A percentile compares a stretch with the other conserved stretches of the same genome.
These are phyloP conservation scores for Pichia ethanolica DNA, from an alignment of 805 yeast genomes.

Conservation along the genomic window DNA sequence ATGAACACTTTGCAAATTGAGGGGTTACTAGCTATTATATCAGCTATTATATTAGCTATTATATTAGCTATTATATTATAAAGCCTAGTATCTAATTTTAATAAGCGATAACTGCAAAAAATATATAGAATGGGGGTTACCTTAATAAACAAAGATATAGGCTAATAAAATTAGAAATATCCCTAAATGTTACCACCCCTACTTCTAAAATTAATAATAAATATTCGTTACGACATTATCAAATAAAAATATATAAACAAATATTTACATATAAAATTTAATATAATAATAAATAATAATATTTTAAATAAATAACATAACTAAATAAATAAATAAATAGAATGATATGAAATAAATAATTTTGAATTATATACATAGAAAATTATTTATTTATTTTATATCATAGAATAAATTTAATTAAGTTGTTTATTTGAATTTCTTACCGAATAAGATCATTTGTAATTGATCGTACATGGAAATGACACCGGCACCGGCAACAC, in stretches of 20 bases:
- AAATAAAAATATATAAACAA: constrained; percentile 3
- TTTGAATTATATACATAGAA: neutral
- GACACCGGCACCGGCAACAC: constrained; percentile 99
- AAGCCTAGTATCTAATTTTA: too few relatives aligned
- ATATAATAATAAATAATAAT: neutral
- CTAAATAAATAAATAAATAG: neutral
- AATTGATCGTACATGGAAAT: constrained; percentile 96
- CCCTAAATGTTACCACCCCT: too few relatives aligned
- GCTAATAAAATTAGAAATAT: too few relatives aligned
- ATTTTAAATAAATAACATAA: neutral
- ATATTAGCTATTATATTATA: too few relatives aligned
- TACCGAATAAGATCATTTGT: constrained; percentile 91
- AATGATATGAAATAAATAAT: neutral
- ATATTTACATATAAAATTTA: neutral
- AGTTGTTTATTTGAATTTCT: constrained; percentile 68
- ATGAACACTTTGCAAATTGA: too few relatives aligned
- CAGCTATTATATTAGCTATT: too few relatives aligned
- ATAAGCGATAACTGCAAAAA: too few relatives aligned
- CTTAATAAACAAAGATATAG: too few relatives aligned
- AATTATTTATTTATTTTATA: neutral
- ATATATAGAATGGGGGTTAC: too few relatives aligned
- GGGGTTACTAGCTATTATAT: too few relatives aligned
- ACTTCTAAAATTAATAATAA: too few relatives aligned
- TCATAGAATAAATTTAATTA: constrained; percentile 5
- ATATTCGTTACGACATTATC: constrained; percentile 5